Evolutionary conservation across 129 eudicot genomes (phyloP).

Genomic region (Flaveria robusta): DNA sequence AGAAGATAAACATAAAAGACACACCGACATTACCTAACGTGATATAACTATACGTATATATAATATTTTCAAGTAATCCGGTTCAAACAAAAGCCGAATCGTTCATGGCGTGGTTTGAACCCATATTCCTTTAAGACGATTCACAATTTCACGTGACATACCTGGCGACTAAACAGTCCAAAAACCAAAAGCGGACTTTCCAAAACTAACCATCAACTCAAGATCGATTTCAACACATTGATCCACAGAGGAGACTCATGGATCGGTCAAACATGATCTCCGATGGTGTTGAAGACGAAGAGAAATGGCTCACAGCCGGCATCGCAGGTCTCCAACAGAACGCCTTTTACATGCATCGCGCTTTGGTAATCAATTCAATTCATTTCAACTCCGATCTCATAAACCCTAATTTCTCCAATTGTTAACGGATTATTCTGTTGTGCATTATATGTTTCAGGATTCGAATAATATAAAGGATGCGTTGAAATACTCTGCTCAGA

Average conservation of each 20-base stretch:
- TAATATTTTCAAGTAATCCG: not conserved
- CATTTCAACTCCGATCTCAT: slow-evolving; percentile 4
- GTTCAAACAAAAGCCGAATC: not conserved
- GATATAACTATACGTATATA: no score
- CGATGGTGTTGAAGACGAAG: slow-evolving; percentile 87
- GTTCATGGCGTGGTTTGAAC: not conserved
- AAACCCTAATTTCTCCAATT: slow-evolving; percentile 8
- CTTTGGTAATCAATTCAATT: slow-evolving; percentile 52
- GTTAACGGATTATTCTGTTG: not conserved
- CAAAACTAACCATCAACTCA: slow-evolving; percentile 37
- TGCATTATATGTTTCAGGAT: slow-evolving; percentile 53
- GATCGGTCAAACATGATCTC: slow-evolving; percentile 44
- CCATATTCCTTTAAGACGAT: not conserved
- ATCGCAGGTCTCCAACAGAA: slow-evolving; percentile 97
- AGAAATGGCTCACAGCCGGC: slow-evolving; percentile 88
- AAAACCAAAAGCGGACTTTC: slow-evolving; percentile 36
- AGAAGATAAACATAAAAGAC: no score
- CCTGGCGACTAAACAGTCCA: slow-evolving; percentile 35
- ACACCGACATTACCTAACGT: no score
- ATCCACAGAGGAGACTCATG: slow-evolving; percentile 10
- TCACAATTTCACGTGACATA: slow-evolving; percentile 7
- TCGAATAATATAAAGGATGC: slow-evolving; percentile 93
- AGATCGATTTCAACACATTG: slow-evolving; percentile 16
- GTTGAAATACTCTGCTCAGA: slow-evolving; percentile 96
- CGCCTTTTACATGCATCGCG: slow-evolving; percentile 99